Base-by-base conservation (phyloP, 495 filamentous ascomycete species). In the Xanthoparmelia taractica region DNA sequence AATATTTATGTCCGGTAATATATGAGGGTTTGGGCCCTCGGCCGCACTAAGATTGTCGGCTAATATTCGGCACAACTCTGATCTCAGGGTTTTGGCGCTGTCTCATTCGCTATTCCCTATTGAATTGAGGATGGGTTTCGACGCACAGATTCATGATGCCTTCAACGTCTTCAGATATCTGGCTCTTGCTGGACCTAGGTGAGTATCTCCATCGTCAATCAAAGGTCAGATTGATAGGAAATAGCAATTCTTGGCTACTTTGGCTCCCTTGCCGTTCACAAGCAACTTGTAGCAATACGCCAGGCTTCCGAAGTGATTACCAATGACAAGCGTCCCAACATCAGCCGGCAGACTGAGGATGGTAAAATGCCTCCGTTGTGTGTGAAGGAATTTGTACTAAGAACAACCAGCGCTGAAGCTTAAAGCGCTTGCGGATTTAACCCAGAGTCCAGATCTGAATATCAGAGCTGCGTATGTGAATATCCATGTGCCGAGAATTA, bases 391-490 rank as follows among this genome's bases (percentile, higher is more conserved):
- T 29, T 54, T 23, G 11, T 62, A 47, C 63, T 63, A 38, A 68
- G 36, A 4, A 0, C 23, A 15, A 18, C 8, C 59, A 82, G 79
- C 77, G 18, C 72, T 83, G 60, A 81, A 81, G 61, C 64, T 83
- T 60, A 74, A 80, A 56, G 80, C 80, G 2, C 75, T 83, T 20
- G 69, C 76, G 27, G 77, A 78, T 66, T 75, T 83, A 48, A 76
- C 76, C 54, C 72, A 76, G 61, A 79, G 76, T 70, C 74, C 78
- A 37, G 82, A 77, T 63, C 73, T 77, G 68, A 77, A 81, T 59
- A 78, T 82, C 58, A 76, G 78, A 66, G 72, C 76, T 61, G 78
- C 79, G 80, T 82, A 80, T 59, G 79, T 60, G n/a, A 56, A 33
- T 23, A 34, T 33, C 57, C 20, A 27, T 48, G 29, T 50, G 37